These are phyloP conservation scores for Tylopilus rubrobrunneus DNA, from an alignment of 768 basidiomycete genomes.

Conservation along the genomic window DNA sequence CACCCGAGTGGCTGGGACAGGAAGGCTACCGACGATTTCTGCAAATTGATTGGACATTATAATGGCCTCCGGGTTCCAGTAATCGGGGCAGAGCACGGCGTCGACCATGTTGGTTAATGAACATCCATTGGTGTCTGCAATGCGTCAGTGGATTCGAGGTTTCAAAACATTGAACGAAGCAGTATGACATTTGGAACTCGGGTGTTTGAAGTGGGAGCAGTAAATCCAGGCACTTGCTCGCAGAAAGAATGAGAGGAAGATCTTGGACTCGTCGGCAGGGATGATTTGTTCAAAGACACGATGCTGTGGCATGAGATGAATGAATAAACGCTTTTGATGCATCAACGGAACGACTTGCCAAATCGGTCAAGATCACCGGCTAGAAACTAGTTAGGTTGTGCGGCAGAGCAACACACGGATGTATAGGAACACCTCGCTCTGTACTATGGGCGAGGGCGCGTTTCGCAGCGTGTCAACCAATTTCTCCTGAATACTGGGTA, in stretches of 20 bases:
- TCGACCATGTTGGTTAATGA: slow-evolving; percentile 97
- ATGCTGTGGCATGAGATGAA: slow-evolving; percentile 48
- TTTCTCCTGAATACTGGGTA: slow-evolving; percentile 96
- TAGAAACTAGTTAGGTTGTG: slow-evolving; percentile 92
- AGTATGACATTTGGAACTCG: slow-evolving; percentile 97
- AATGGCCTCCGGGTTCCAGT: slow-evolving; percentile 82
- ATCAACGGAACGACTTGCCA: slow-evolving; percentile 46
- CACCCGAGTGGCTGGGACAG: slow-evolving; percentile 37
- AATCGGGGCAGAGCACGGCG: slow-evolving; percentile 85
- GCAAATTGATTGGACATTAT: slow-evolving; percentile 88
- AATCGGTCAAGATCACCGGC: slow-evolving; percentile 91
- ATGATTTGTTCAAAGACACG: slow-evolving; percentile 86
- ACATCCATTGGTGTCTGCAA: slow-evolving; percentile 93
- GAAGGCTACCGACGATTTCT: slow-evolving; percentile 73
- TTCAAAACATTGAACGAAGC: slow-evolving; percentile 5
- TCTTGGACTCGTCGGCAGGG: slow-evolving; percentile 83
- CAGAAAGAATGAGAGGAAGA: slow-evolving; percentile 76
- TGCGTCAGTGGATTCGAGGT: slow-evolving; percentile 3
- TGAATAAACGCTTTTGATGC: no score
- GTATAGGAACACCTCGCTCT: slow-evolving; percentile 93
- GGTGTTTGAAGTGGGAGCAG: slow-evolving; percentile 92
- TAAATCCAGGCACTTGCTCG: slow-evolving; percentile 91
- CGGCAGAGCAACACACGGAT: slow-evolving; percentile 88
- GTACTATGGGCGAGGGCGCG: slow-evolving; percentile 75
- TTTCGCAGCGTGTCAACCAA: slow-evolving; percentile 88